These are phyloP conservation scores for Phialophora macrospora DNA, from an alignment of 2,329 filamentous ascomycete species.

Conservation along the genomic window DNA sequence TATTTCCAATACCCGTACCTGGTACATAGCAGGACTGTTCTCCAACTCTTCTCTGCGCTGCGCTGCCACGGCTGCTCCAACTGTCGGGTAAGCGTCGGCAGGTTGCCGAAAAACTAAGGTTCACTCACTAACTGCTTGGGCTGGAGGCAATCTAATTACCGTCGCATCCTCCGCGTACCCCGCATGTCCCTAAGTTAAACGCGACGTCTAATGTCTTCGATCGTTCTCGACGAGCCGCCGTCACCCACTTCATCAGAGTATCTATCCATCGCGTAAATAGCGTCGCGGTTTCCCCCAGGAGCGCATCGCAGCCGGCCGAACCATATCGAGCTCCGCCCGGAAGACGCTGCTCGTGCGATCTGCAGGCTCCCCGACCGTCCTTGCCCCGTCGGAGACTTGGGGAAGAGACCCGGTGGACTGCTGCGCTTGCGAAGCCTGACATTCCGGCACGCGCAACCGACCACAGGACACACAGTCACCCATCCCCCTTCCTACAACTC, in stretches of 20 bases:
- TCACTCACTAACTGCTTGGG: not conserved
- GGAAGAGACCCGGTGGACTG: not conserved
- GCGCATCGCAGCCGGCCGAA: not conserved
- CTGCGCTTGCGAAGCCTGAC: not conserved
- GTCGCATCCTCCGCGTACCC: not conserved
- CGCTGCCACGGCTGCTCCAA: not conserved
- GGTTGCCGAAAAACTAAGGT: not conserved
- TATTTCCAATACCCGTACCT: no score
- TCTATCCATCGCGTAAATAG: not conserved
- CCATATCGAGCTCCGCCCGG: not conserved
- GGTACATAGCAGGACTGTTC: no score
- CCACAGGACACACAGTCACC: not conserved
- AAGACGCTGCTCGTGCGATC: not conserved
- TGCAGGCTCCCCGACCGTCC: not conserved
- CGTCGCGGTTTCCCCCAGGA: not conserved
- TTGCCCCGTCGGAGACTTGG: slow-evolving; percentile 3
- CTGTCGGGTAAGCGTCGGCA: not conserved
- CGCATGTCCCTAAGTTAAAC: not conserved
- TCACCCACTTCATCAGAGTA: not conserved
- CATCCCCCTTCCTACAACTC: slow-evolving; percentile 17
- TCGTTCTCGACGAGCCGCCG: not conserved
- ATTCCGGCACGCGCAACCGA: not conserved
- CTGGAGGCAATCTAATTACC: not conserved
- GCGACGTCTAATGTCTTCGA: not conserved
- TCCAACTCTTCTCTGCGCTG: not conserved